Percentiles rank a stretch among this genome's conserved stretches.
Conservation (phyloP, 2,329 filamentous ascomycete genomes). For the Neodidymelliopsis sp. region DNA sequence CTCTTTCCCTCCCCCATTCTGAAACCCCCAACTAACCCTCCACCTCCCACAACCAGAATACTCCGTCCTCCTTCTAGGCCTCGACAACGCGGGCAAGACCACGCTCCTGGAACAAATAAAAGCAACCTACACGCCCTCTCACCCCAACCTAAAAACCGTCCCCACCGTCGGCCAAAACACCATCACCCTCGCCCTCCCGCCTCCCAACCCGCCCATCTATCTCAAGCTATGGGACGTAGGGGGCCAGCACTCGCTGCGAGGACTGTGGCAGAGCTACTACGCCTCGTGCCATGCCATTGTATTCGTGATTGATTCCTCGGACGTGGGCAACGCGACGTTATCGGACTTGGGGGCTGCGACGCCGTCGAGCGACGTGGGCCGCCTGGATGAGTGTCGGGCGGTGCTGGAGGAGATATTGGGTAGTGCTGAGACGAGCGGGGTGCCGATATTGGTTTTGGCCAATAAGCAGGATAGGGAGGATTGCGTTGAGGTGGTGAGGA, state of each 20-base stretch:
- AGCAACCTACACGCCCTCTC: constrained; percentile 76
- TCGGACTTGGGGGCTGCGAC: constrained; percentile 51
- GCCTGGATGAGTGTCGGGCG: constrained; percentile 85
- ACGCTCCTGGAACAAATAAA: constrained; percentile 98
- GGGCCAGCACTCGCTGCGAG: constrained; percentile 86
- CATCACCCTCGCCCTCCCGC: constrained; percentile 77
- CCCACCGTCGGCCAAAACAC: constrained; percentile 98
- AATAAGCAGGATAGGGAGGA: constrained; percentile 99
- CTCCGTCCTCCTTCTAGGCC: constrained; percentile 93
- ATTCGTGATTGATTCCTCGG: constrained; percentile 95
- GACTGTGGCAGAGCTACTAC: constrained; percentile 97
- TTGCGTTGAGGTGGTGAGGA: constrained; percentile 94
- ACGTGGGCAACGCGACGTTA: constrained; percentile 86
- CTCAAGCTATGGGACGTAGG: constrained; percentile 99
- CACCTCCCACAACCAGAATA: too few species aligned
- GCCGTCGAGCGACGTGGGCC: constrained; percentile 54
- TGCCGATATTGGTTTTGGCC: constrained; percentile 88
- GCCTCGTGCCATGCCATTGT: constrained; percentile 93
- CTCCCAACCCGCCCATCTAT: constrained; percentile 79
- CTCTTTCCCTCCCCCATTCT: constrained; percentile 9
- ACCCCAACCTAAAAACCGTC: constrained; percentile 81
- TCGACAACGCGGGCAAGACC: constrained; percentile 98
- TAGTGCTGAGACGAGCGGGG: constrained; percentile 85
- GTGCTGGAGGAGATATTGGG: constrained; percentile 91
- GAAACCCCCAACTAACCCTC: too few species aligned